Conservation (phyloP, 1,284 basidiomycete genomes). For the Phenoliferia sp. region DNA sequence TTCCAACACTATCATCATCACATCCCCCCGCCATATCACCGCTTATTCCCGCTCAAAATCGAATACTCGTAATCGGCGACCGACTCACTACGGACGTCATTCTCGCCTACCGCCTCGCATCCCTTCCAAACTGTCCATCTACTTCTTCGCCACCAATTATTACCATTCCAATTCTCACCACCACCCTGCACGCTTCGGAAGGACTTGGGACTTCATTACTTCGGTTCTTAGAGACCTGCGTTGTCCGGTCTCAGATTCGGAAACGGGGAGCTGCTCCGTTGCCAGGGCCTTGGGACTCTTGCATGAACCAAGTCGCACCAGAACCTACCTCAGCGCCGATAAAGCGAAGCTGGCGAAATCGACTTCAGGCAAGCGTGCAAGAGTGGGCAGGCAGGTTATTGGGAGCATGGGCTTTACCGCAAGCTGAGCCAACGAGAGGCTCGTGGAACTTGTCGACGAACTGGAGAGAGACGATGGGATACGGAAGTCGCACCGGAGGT, state of each 20-base stretch:
- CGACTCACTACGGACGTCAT: conserved; percentile 86
- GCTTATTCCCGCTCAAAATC: conserved; percentile 44
- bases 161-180: conserved; percentile 41
- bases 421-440: not conserved
- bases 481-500: not conserved
- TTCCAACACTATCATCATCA: not conserved
- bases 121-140: conserved; percentile 1
- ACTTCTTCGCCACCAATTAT: conserved; percentile 9
- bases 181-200: conserved; percentile 39
- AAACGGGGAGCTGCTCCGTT: not conserved
- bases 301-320: not conserved
- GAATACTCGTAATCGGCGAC: conserved; percentile 76
- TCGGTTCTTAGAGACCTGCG: conserved; percentile 35
- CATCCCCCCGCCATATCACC: not conserved
- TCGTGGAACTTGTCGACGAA: not conserved
- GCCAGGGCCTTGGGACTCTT: not conserved
- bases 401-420: not conserved
- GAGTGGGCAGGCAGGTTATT: not conserved
- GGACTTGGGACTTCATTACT: conserved; percentile 38
- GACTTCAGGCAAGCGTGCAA: not conserved
- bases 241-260: not conserved
- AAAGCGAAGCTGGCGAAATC: not conserved
- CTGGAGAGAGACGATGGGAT: not conserved
- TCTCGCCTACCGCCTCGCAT: conserved; percentile 60
- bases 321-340: not conserved